A percentile compares a stretch with the other conserved stretches of the same genome.
phyloP scores from a whole-genome alignment of 805 yeast genomes.

The Lachancea dasiensis region DNA sequence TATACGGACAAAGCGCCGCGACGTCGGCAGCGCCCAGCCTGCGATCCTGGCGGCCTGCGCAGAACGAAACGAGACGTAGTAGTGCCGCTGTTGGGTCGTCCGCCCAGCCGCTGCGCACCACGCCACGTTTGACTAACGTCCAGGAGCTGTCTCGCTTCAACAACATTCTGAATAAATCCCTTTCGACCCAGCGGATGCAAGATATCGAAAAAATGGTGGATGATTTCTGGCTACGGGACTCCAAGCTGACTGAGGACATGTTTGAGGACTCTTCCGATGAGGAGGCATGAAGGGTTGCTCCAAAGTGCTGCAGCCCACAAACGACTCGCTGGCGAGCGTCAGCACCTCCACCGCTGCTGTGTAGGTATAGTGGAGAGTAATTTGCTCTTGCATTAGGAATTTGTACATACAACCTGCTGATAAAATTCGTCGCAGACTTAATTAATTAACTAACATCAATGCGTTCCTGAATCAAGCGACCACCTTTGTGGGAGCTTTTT shows the following conservation, averaged over 20 bases:
- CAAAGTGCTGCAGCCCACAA: neutral
- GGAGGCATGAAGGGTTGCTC: constrained; percentile 8
- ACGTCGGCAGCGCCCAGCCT: neutral
- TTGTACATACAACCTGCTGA: too few relatives aligned
- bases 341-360: neutral
- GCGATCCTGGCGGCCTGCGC: neutral
- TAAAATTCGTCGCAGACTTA: too few relatives aligned
- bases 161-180: constrained; percentile 14
- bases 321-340: neutral
- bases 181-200: constrained; percentile 7
- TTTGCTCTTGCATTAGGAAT: too few relatives aligned
- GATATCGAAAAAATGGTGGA: constrained; percentile 18
- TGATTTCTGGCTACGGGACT: constrained; percentile 26
- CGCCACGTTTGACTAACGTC: constrained; percentile 1
- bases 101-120: neutral
- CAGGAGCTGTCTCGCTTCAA: constrained; percentile 13
- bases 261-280: constrained; percentile 32
- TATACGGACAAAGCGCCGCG: neutral
- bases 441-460: neutral
- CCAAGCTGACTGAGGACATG: constrained; percentile 22
- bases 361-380: too few relatives aligned
- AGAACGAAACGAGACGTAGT: neutral
- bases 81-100: neutral
- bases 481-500: neutral
- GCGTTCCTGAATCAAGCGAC: neutral